A percentile compares a stretch with the other conserved stretches of the same genome.
Conservation (phyloP, 495 filamentous ascomycete species). For the Lasiosphaeriaceae sp. region DNA sequence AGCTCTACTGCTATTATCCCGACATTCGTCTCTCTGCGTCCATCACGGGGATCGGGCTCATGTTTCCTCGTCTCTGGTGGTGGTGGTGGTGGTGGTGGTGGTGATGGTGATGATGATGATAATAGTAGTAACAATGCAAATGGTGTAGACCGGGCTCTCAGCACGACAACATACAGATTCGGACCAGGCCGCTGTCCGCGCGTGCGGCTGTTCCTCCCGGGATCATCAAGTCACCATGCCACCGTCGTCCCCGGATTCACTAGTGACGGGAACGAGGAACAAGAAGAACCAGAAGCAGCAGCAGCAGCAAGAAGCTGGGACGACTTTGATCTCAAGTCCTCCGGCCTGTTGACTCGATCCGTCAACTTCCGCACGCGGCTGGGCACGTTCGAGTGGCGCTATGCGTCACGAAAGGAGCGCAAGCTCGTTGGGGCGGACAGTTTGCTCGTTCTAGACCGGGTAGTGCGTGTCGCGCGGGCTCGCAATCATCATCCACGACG, state of each 20-base stretch:
- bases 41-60: constrained; percentile 39
- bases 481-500: neutral
- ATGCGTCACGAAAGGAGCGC: constrained; percentile 35
- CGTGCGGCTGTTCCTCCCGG: constrained; percentile 18
- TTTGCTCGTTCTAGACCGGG: constrained; percentile 36
- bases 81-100: neutral
- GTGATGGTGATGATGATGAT: no score
- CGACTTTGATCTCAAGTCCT: constrained; percentile 29
- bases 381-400: constrained; percentile 46
- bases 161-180: constrained; percentile 48
- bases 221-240: constrained; percentile 4
- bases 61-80: constrained; percentile 25
- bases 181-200: constrained; percentile 39
- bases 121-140: constrained; percentile 4
- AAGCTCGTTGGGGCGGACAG: constrained; percentile 23
- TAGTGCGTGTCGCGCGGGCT: constrained; percentile 13
- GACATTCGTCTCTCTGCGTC: constrained; percentile 34
- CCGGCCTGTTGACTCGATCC: constrained; percentile 37
- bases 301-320: constrained; percentile 10
- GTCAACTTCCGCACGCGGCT: constrained; percentile 35
- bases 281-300: neutral
- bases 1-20: no score
- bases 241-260: no score
- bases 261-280: no score
- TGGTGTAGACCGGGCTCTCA: constrained; percentile 23